Base-by-base conservation (phyloP, 2,329 filamentous ascomycete genomes). In the Parafenestella ontariensis region DNA sequence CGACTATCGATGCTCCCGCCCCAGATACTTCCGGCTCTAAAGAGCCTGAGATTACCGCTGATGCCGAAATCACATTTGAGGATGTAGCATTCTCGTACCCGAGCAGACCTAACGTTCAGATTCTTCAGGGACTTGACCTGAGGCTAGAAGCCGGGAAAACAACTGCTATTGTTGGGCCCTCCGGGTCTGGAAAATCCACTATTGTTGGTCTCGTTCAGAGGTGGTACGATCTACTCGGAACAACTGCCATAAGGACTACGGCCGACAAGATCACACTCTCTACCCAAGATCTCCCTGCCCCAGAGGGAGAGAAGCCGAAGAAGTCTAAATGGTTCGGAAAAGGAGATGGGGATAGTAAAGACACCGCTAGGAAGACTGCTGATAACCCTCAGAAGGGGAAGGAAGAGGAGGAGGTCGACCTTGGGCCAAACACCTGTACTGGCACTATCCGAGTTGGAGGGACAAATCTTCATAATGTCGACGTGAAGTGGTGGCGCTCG, bases 161-260 rank as follows among this genome's bases (percentile, higher is more conserved):
- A 2, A 91, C 88, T 0, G 89, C 89, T 2, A 87, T 92, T 17
- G 89, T 92, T 18, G 89, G 89, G 0, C 84, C 88, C 0, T 90
- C 87, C 2, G 56, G 56, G 0, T 87, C 84, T 4, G 89, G 90
- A 0, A 93, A 92, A 71, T 89, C 86, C 46, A 92, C 89, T 0
- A 85, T 92, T 23, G 85, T 91, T 0, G 88, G 87, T 0, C 76
- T 92, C 2, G 78, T 92, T 3, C 86, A 92, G 67, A 79, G 88
- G 28, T 92, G 88, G 87, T 92, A 92, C 68, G 84, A 85, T 2
- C 77, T 89, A 15, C 44, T 61, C 15, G 69, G 66, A 1, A 71
- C 66, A 3, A 62, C 53, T 17, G 65, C 67, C 1, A 41, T 31
- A 4, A 49, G 52, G 37, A 57, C 40, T 15, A 31, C 15, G 3